Evolutionary conservation across 331 rosid species (phyloP).

Genomic region (Pyrus hybrid): DNA sequence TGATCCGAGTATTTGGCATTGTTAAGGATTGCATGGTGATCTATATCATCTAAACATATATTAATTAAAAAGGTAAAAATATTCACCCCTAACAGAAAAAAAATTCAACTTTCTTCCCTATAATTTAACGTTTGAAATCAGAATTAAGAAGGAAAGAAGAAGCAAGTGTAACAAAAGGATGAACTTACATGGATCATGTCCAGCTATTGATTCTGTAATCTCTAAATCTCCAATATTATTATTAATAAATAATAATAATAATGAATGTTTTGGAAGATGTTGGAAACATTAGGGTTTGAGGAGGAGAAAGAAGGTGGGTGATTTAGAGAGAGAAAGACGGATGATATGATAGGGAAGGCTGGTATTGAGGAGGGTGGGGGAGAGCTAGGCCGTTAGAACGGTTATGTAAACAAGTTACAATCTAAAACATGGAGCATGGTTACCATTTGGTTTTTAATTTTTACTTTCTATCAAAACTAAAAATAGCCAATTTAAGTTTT

Average conservation of each 20-base stretch:
- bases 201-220: slow-evolving; percentile 7
- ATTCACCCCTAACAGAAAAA: neutral
- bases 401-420: neutral
- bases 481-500: no score
- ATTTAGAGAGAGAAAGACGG: slow-evolving; percentile 5
- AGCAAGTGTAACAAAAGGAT: neutral
- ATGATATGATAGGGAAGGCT: neutral
- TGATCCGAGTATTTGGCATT: neutral
- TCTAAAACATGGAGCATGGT: neutral
- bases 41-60: neutral
- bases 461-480: no score
- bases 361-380: slow-evolving; percentile 8
- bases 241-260: neutral
- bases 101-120: neutral
- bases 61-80: neutral
- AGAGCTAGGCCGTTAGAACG: slow-evolving; percentile 24
- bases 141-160: neutral
- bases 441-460: no score
- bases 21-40: neutral
- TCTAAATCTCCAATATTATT: no score
- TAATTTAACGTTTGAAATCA: neutral
- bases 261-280: neutral
- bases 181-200: slow-evolving; percentile 13
- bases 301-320: neutral
- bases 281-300: neutral